A percentile compares a stretch with the other conserved stretches of the same genome.
Evolutionary conservation across 2,329 filamentous ascomycete species (phyloP).

Genomic region (Daldinia sp.): DNA sequence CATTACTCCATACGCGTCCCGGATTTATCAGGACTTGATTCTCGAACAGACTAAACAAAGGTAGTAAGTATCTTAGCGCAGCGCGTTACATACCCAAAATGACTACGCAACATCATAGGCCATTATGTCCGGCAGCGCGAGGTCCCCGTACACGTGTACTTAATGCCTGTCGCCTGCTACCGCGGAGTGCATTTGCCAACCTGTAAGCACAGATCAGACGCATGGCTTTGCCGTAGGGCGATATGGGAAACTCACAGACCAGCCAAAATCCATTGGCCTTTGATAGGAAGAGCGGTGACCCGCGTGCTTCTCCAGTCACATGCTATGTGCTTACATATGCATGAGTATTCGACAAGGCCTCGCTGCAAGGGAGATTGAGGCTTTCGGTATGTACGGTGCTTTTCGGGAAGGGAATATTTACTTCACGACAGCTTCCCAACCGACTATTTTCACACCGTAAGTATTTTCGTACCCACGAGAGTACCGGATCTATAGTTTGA

Average conservation of each 20-base stretch:
- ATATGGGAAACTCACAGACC: slow-evolving; percentile 13
- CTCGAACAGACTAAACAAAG: slow-evolving; percentile 13
- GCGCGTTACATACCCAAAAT: slow-evolving; percentile 6
- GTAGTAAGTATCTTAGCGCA: slow-evolving; percentile 10
- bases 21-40: slow-evolving; percentile 4
- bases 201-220: slow-evolving; percentile 13
- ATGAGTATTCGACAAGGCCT: slow-evolving; percentile 9
- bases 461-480: neutral
- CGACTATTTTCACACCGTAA: neutral
- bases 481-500: neutral
- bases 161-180: slow-evolving; percentile 23
- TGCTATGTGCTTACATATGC: slow-evolving; percentile 23
- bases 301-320: slow-evolving; percentile 37
- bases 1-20: neutral
- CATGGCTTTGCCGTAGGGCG: slow-evolving; percentile 12
- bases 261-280: slow-evolving; percentile 8
- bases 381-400: neutral
- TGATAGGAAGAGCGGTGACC: slow-evolving; percentile 35
- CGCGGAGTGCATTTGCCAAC: slow-evolving; percentile 5
- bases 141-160: slow-evolving; percentile 27
- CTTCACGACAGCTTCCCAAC: neutral
- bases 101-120: slow-evolving; percentile 22
- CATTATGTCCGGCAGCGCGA: slow-evolving; percentile 10
- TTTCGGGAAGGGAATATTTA: neutral
- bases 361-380: slow-evolving; percentile 6